Percentiles rank a stretch among this genome's conserved stretches.
Conservation (phyloP, 106 monocot genomes). For the Ottelia alismoides region DNA sequence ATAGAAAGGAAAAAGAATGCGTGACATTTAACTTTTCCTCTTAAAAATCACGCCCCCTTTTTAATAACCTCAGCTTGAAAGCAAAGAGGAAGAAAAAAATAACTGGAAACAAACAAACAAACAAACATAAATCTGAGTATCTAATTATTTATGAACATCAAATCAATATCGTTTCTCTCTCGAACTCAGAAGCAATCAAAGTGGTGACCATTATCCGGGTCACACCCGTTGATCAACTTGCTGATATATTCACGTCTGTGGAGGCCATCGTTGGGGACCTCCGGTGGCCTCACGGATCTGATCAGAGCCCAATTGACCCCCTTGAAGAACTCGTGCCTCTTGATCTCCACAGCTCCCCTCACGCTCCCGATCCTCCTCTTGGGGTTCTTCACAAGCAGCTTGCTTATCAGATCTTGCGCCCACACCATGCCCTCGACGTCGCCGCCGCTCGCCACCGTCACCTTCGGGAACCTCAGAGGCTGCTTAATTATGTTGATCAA, state of each 20-base stretch:
- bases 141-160: no score
- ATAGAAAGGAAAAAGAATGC: no score
- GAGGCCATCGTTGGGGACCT: slow-evolving; percentile 15
- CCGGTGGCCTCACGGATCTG: slow-evolving; percentile 67
- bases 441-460: neutral
- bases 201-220: slow-evolving; percentile 9
- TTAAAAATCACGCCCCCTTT: no score
- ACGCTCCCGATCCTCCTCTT: slow-evolving; percentile 62
- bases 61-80: no score
- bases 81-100: no score
- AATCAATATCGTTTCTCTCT: no score
- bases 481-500: slow-evolving; percentile 75
- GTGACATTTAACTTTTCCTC: no score
- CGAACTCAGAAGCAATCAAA: slow-evolving; percentile 57
- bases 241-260: neutral
- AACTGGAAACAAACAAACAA: no score
- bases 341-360: slow-evolving; percentile 73
- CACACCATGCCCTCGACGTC: slow-evolving; percentile 38
- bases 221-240: slow-evolving; percentile 1
- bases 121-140: no score
- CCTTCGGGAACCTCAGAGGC: slow-evolving; percentile 43
- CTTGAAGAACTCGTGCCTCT: slow-evolving; percentile 74
- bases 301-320: slow-evolving; percentile 88
- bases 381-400: slow-evolving; percentile 74
- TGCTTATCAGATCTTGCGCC: slow-evolving; percentile 60